Percentiles rank a stretch among this genome's conserved stretches.
phyloP scores from a whole-genome alignment of 2,329 filamentous ascomycete genomes.

The Clarireedia paspali region DNA sequence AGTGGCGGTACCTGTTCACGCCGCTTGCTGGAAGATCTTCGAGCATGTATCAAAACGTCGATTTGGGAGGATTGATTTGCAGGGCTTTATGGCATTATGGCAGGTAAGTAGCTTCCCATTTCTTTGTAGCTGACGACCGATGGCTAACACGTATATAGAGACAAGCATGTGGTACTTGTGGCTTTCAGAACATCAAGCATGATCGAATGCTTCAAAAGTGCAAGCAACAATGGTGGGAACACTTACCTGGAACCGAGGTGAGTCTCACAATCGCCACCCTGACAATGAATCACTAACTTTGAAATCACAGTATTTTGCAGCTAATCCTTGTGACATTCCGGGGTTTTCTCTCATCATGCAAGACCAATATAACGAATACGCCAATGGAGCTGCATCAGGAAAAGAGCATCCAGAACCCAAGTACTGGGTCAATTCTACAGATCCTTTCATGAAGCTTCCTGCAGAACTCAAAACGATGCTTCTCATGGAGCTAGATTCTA shows the following conservation, averaged over 20 bases:
- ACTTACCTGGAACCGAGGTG: conserved; percentile 10
- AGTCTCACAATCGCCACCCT: neutral
- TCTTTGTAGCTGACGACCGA: neutral
- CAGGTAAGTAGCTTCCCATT: neutral
- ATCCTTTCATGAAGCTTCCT: conserved; percentile 5
- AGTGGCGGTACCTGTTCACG: conserved; percentile 9
- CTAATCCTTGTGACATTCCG: conserved; percentile 11
- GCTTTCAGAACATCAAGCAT: conserved; percentile 9
- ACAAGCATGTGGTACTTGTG: conserved; percentile 8
- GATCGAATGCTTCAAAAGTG: neutral
- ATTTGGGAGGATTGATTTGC: conserved; percentile 12
- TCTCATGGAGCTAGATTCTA: neutral
- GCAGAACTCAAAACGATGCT: conserved; percentile 4
- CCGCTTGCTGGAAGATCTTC: conserved; percentile 16
- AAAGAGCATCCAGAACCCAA: neutral
- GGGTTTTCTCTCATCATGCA: conserved; percentile 2
- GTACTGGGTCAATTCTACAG: neutral
- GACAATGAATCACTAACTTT: neutral
- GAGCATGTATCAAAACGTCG: conserved; percentile 7
- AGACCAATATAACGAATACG: neutral
- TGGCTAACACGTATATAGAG: neutral
- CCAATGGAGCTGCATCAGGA: neutral
- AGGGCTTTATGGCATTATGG: conserved; percentile 13
- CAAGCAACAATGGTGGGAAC: conserved; percentile 4
- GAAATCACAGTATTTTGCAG: conserved; percentile 6